Evolutionary conservation across 164 flowering plant genomes (phyloP).

Genomic region (Umbilicus rupestris): DNA sequence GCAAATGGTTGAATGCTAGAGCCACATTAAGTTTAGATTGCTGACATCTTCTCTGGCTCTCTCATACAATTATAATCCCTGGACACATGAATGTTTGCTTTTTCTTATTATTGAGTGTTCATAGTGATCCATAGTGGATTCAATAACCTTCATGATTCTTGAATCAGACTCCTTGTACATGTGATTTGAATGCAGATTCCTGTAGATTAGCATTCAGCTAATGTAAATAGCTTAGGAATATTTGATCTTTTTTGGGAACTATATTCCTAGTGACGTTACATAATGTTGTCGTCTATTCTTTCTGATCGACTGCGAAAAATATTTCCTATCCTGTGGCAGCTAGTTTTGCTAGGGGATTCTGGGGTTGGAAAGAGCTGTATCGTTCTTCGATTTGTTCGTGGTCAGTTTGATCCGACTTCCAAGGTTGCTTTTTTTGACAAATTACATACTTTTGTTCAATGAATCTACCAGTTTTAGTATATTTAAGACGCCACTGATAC

Average conservation of each 20-base stretch:
- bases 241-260: too few species aligned
- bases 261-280: neutral
- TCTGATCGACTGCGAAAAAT: neutral
- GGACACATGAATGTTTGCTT: neutral
- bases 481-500: neutral
- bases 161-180: neutral
- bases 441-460: neutral
- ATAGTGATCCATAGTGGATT: neutral
- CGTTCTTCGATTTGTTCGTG: conserved; percentile 98
- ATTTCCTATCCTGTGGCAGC: conserved; percentile 31
- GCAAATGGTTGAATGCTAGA: neutral
- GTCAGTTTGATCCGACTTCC: conserved; percentile 98
- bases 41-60: neutral
- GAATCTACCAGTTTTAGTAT: neutral
- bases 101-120: neutral
- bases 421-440: conserved; percentile 38
- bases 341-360: conserved; percentile 93
- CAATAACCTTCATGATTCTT: neutral
- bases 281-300: neutral
- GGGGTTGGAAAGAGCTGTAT: conserved; percentile 99
- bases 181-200: neutral
- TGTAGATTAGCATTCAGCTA: too few species aligned
- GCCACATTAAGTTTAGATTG: neutral
- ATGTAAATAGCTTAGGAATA: too few species aligned
- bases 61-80: neutral